phyloP scores from a whole-genome alignment of 2,329 filamentous ascomycete species.

The Stachybotrys chlorohalonatus region DNA sequence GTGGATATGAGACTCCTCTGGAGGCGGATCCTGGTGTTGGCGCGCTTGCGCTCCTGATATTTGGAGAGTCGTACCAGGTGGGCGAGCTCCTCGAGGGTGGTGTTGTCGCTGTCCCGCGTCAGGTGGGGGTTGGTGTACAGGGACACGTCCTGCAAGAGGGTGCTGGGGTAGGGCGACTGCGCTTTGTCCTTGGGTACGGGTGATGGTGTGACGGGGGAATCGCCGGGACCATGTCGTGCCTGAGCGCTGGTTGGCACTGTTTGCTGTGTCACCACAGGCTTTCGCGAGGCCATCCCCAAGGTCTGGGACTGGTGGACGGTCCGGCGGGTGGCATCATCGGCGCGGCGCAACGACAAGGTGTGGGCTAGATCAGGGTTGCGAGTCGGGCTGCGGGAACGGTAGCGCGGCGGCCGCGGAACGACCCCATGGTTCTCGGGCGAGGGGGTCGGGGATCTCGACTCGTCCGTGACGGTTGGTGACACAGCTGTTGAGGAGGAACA shows the following conservation, averaged over 20 bases:
- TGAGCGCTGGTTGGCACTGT: conserved; percentile 18
- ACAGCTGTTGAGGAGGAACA: conserved; percentile 15
- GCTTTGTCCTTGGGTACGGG: conserved; percentile 31
- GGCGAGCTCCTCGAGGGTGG: conserved; percentile 67
- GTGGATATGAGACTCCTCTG: conserved; percentile 68
- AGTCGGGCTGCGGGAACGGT: conserved; percentile 46
- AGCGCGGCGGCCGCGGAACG: conserved; percentile 38
- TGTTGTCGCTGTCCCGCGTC: conserved; percentile 52
- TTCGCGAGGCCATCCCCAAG: conserved; percentile 30
- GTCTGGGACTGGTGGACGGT: conserved; percentile 24
- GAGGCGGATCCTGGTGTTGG: conserved; percentile 62
- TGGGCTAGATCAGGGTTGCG: conserved; percentile 36
- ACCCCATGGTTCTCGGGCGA: conserved; percentile 43
- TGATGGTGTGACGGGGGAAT: conserved; percentile 18
- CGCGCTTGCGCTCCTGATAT: conserved; percentile 74
- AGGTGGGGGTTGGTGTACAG: conserved; percentile 56
- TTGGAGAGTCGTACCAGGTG: conserved; percentile 69
- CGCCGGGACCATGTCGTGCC: conserved; percentile 16
- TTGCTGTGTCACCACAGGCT: conserved; percentile 40
- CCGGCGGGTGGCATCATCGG: conserved; percentile 32
- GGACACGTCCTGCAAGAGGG: conserved; percentile 58
- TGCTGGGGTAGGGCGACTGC: conserved; percentile 33
- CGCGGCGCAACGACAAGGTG: conserved; percentile 31
- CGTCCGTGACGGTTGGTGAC: conserved; percentile 19
- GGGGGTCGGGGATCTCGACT: conserved; percentile 46